These are phyloP conservation scores for Helianthus tuberosus DNA, from an alignment of 129 eudicot genomes.

Conservation along the genomic window DNA sequence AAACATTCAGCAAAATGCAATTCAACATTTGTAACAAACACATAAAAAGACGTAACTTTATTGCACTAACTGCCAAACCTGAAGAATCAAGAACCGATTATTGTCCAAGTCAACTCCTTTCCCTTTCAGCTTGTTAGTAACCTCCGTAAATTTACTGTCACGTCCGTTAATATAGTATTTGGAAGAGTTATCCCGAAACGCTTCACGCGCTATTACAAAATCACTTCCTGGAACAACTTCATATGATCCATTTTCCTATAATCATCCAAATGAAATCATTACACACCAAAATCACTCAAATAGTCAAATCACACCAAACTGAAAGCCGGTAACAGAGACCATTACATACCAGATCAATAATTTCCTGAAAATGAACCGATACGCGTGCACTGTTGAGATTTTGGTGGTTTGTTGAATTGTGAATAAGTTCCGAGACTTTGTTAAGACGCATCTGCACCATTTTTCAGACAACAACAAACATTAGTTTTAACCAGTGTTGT, in stretches of 20 bases:
- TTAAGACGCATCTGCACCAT: conserved; percentile 90
- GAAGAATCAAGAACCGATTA: conserved; percentile 94
- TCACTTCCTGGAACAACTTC: conserved; percentile 92
- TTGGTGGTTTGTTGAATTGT: conserved; percentile 92
- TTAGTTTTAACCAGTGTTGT: too few species aligned
- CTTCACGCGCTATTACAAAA: conserved; percentile 78
- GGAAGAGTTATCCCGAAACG: conserved; percentile 83
- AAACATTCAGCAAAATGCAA: conserved; percentile 10
- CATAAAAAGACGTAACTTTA: neutral
- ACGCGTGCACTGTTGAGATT: conserved; percentile 92
- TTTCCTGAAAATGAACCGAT: conserved; percentile 93
- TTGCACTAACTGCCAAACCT: conserved; percentile 46
- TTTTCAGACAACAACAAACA: neutral
- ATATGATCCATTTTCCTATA: conserved; percentile 77
- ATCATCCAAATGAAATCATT: conserved; percentile 17
- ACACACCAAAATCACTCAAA: neutral
- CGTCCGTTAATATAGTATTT: conserved; percentile 78
- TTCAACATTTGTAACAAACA: neutral
- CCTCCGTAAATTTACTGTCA: conserved; percentile 82
- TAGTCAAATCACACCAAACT: neutral
- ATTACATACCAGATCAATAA: conserved; percentile 70
- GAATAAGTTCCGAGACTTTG: conserved; percentile 97
- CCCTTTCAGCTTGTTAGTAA: conserved; percentile 77
- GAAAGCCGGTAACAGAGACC: neutral
- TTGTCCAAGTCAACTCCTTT: conserved; percentile 97